Evolutionary conservation across 2,329 filamentous ascomycete species (phyloP), one percentile per base, ranked within the genome.

Genomic region (Curvularia sp.): DNA sequence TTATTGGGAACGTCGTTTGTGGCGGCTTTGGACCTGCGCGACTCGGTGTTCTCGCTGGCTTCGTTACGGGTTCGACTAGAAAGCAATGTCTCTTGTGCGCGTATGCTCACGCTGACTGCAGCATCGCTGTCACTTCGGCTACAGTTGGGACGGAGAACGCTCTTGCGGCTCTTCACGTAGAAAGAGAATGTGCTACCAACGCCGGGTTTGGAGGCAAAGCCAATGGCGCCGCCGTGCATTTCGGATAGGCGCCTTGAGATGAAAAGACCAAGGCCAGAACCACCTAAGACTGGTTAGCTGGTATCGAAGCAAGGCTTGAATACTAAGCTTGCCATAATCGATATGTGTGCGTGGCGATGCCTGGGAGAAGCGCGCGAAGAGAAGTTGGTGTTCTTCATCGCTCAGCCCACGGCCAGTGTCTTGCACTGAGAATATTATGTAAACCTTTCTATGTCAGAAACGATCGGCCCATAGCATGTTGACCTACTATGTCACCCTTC

Each of bases 381-480:
- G 63, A 1, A 68, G 64, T 8, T 70, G 61, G n/a, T 75, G 76
- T 43, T 80, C 78, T 15, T 75, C 69, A 0, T 71, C 60, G 0
- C 68, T 73, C 28, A 81, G 66, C 1, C 79, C 79, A 10, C 74
- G 68, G 1, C 79, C 79, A 0, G 75, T 79, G 50, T 80, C 78
- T 28, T 68, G 54, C 2, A 80, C 75, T 1, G 70, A 70, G 35
- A 77, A 72, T 5, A 76, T 62, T 53, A 79, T 56, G 60, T 77
- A 80, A 0, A 80, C 53, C 15, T 70, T 66, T 4, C 68, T 57
- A n/a, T 2, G 10, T 63, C 33, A 58, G 58, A 15, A 15, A 5
- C 2, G 39, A 8, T 12, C 24, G 12, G 9, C 8, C 28, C 4
- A 6, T 18, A 3, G 8, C n/a, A 24, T 47, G 7, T 2, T 1